Base-by-base conservation (phyloP, 2,329 filamentous ascomycete species). In the Knufia fluminis region DNA sequence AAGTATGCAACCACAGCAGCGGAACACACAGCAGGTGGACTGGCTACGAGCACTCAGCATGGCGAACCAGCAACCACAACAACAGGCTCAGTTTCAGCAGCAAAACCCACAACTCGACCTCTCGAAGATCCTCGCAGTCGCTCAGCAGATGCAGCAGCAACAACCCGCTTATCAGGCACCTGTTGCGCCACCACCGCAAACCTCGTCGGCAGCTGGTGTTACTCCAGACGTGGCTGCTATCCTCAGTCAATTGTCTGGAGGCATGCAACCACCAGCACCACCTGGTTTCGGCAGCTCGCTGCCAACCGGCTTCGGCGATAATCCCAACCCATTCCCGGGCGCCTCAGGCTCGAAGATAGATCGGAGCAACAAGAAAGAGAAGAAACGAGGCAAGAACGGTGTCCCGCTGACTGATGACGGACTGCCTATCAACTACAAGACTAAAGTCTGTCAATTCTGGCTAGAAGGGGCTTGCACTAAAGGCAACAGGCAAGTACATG, bases 391-490 rank as follows among this genome's bases (percentile, higher is more conserved):
- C 35, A 59, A 56, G 32, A 47, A 44, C 16, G 33, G 33, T 8
- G 51, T 28, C 16, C 45, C 45, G 22, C 14, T 43, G 9, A 47
- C 24, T 48, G 7, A 50, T 43, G 28, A 41, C 35, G 56, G 54
- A 40, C 45, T 49, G 49, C 53, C 70, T 60, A 67, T 67, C 46
- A 71, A 71, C 53, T 66, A 66, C 51, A 69, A 69, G 45, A 61
- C 68, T 17, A 66, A 72, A 31, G 62, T 69, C 8, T 79, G 76
- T 62, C 69, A 70, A 51, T 79, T 73, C 60, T 79, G 70, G 70
- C 65, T 71, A 31, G 69, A 75, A 52, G 75, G 75, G 10, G 72
- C 70, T 56, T 78, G 76, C 59, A 64, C 69, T 50, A 78, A 78
- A 57, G 73, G 73, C 16, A 68, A 71, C 19, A 65, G 71, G n/a